phyloP scores from a whole-genome alignment of 495 filamentous ascomycete genomes.

The Penicillium soppii region DNA sequence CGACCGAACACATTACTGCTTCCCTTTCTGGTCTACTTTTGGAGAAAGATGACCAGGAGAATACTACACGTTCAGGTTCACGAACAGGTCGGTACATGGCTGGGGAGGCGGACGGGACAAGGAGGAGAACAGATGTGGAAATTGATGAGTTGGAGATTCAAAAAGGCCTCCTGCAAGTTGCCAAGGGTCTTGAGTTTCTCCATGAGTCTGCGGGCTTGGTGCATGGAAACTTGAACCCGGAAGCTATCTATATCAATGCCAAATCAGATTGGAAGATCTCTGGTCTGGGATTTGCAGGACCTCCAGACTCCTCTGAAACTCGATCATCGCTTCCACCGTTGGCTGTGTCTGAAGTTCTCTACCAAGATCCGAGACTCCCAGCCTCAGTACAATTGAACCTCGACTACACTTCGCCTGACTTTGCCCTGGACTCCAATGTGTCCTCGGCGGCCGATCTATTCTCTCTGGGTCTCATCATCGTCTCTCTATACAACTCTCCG shows the following conservation, averaged over 20 bases:
- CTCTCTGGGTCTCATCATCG: slow-evolving; percentile 81
- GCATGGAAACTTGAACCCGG: slow-evolving; percentile 91
- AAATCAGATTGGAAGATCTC: slow-evolving; percentile 99
- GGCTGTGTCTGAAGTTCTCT: slow-evolving; percentile 77
- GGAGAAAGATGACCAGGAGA: slow-evolving; percentile 91
- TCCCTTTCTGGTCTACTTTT: slow-evolving; percentile 79
- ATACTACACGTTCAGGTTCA: slow-evolving; percentile 54
- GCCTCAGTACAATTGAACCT: slow-evolving; percentile 81
- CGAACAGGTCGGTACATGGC: slow-evolving; percentile 76
- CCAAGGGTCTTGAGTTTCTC: slow-evolving; percentile 91
- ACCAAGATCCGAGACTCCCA: slow-evolving; percentile 82
- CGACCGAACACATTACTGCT: slow-evolving; percentile 84
- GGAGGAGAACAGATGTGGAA: slow-evolving; percentile 78
- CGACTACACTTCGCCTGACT: slow-evolving; percentile 92
- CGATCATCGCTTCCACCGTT: slow-evolving; percentile 70
- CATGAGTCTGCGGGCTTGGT: slow-evolving; percentile 94
- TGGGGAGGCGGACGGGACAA: slow-evolving; percentile 72
- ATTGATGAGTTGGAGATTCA: slow-evolving; percentile 98
- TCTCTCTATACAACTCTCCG: slow-evolving; percentile 90
- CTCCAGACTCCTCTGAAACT: slow-evolving; percentile 65
- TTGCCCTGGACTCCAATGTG: slow-evolving; percentile 82
- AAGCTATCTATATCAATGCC: slow-evolving; percentile 90
- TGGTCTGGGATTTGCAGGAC: slow-evolving; percentile 84
- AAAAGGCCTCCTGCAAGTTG: slow-evolving; percentile 89
- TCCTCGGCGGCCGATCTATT: slow-evolving; percentile 84